Conservation (phyloP, 805 yeast genomes). For the Scheffersomyces spartinae region DNA sequence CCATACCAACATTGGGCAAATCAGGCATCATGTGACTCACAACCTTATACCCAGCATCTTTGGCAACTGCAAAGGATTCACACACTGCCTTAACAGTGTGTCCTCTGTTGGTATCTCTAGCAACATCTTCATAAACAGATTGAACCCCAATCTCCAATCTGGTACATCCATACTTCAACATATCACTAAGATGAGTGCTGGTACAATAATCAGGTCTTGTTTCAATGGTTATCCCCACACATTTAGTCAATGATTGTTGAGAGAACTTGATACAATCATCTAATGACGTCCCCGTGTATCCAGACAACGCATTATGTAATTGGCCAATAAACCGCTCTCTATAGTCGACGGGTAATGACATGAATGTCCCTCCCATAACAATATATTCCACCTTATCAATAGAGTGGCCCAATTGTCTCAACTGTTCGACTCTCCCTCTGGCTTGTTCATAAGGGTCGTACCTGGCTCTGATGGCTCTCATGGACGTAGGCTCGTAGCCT, state of each 20-base stretch:
- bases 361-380: slow-evolving; percentile 98
- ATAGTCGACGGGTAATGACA: slow-evolving; percentile 85
- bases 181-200: slow-evolving; percentile 86
- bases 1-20: slow-evolving; percentile 97
- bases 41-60: slow-evolving; percentile 96
- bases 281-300: slow-evolving; percentile 74
- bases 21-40: slow-evolving; percentile 99
- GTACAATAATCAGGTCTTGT: slow-evolving; percentile 98
- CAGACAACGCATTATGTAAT: slow-evolving; percentile 90
- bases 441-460: slow-evolving; percentile 99
- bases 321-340: slow-evolving; percentile 83
- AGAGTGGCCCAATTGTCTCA: slow-evolving; percentile 89
- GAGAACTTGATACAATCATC: slow-evolving; percentile 88
- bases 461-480: slow-evolving; percentile 98
- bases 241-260: slow-evolving; percentile 89
- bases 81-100: slow-evolving; percentile 95
- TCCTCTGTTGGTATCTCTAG: slow-evolving; percentile 95
- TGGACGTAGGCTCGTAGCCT: slow-evolving; percentile 97
- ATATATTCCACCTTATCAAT: slow-evolving; percentile 97
- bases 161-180: slow-evolving; percentile 94
- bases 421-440: slow-evolving; percentile 91
- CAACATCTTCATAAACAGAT: slow-evolving; percentile 95
- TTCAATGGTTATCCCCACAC: slow-evolving; percentile 97
- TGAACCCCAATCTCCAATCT: slow-evolving; percentile 96
- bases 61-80: slow-evolving; percentile 91